Evolutionary conservation across 78 protist genomes (phyloP), one percentile per base, ranked within the genome.

Genomic region (Dictyostelium firmibasis): DNA sequence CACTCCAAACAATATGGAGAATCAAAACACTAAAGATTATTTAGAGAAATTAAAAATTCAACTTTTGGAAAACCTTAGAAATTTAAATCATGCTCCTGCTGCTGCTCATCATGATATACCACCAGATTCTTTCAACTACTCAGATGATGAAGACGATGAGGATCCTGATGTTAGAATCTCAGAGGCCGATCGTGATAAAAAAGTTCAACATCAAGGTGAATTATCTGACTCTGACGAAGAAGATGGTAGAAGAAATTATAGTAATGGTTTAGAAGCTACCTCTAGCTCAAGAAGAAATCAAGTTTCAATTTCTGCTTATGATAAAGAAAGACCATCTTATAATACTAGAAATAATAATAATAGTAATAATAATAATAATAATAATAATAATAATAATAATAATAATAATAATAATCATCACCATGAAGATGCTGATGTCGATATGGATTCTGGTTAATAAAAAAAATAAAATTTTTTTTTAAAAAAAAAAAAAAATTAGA

Each of bases 191-290:
- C 47, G 94, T 33, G 94, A 89, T 81, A 60, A 84, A 64, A 27
- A 78, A 6, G 35, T 89, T 18, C 36, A 8, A 70, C 78, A 89
- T 67, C 27, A 35, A 8, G 94, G 75, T 20, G 94, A 89, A 47
- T 35, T 89, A 18, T 89, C 94, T 18, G 94, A 89, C 60, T 89
- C 94, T 29, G 94, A 89, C 9, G 94, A 89, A 10, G 94, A 89
- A 47, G 94, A 89, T 81, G 94, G 94, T 13, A 89, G 94, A 81
- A 89, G 82, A 50, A 44, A 89, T 81, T 81, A 89, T 25, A 81
- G 43, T 44, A 78, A 81, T 47, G 88, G 87, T 44, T 41, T 81
- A 8, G 87, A 81, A 64, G 36, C 53, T 11, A 77, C 84, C 2
- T 31, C 87, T 11, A 33, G 4, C 18, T 31, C 41, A 31, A 27